phyloP scores from a whole-genome alignment of 352 stramenopile species.

The Plasmopara muralis region DNA sequence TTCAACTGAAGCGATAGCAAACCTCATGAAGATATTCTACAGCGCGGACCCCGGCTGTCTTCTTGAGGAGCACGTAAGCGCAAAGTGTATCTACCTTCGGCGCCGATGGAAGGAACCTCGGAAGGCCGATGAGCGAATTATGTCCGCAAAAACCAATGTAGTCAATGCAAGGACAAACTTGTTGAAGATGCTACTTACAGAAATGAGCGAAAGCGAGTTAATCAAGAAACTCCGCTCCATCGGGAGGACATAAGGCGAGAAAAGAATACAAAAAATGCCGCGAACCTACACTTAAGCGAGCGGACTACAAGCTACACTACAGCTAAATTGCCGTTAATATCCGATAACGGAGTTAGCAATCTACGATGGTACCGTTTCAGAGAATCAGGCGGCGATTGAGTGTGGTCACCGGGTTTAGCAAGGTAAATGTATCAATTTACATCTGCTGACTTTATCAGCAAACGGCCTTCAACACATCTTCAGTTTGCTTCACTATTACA shows the following conservation, averaged over 20 bases:
- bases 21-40: slow-evolving; percentile 3
- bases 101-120: slow-evolving; percentile 2
- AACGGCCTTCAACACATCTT: not conserved
- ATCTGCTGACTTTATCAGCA: not conserved
- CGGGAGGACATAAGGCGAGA: not conserved
- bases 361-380: slow-evolving; percentile 2
- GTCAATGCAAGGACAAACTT: slow-evolving; percentile 4
- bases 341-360: not conserved
- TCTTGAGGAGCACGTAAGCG: slow-evolving; percentile 11
- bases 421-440: slow-evolving; percentile 5
- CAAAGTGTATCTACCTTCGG: slow-evolving; percentile 10
- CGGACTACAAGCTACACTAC: not conserved
- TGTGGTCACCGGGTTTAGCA: slow-evolving; percentile 1
- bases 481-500: not conserved
- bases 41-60: slow-evolving; percentile 7
- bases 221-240: too few species aligned
- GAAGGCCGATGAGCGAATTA: not conserved
- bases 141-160: not conserved
- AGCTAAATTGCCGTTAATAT: slow-evolving; percentile 1
- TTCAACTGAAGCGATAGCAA: not conserved
- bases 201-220: not conserved
- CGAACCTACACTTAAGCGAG: slow-evolving; percentile 8
- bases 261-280: slow-evolving; percentile 10
- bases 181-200: not conserved
- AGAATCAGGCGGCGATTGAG: slow-evolving; percentile 2